phyloP scores from a whole-genome alignment of 2,329 filamentous ascomycete species.

The Fusarium odoratissimum region DNA sequence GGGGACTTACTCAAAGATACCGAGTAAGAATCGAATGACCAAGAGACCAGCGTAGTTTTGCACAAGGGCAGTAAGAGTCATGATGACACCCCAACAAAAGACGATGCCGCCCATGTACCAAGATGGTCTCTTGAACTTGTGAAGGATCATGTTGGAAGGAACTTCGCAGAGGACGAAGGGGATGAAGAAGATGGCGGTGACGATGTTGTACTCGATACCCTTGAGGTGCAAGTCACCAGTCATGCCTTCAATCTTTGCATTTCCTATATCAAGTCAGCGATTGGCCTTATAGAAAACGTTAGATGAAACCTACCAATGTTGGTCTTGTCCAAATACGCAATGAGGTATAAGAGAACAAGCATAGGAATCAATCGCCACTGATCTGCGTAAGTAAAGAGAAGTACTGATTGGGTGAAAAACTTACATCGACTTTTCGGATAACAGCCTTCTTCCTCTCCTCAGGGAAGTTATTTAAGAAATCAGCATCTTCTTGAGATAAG shows the following conservation, averaged over 20 bases:
- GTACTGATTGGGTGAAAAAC: fast-evolving
- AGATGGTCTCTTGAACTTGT: constrained; percentile 10
- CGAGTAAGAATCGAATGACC: constrained; percentile 6
- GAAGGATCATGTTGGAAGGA: constrained; percentile 22
- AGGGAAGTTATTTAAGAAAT: constrained; percentile 10
- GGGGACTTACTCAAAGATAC: constrained; percentile 11
- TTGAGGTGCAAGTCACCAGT: constrained; percentile 38
- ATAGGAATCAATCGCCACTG: constrained; percentile 15
- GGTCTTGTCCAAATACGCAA: constrained; percentile 20
- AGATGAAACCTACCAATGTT: neutral
- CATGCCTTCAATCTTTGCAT: constrained; percentile 46
- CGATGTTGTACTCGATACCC: constrained; percentile 67
- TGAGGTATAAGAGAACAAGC: constrained; percentile 18
- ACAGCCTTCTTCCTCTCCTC: neutral
- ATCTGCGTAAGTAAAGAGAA: neutral
- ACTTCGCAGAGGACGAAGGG: constrained; percentile 24
- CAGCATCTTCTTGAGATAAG: neutral
- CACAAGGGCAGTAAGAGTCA: constrained; percentile 7
- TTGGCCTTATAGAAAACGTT: fast-evolving
- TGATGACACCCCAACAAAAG: constrained; percentile 12
- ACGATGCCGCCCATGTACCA: constrained; percentile 22
- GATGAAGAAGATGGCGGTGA: constrained; percentile 51
- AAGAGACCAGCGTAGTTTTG: constrained; percentile 19
- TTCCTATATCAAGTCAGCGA: constrained; percentile 25
- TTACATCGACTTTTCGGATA: constrained; percentile 20